Evolutionary conservation across 805 yeast genomes (phyloP), one percentile per base, ranked within the genome.

Genomic region (Maudiozyma bulderi): DNA sequence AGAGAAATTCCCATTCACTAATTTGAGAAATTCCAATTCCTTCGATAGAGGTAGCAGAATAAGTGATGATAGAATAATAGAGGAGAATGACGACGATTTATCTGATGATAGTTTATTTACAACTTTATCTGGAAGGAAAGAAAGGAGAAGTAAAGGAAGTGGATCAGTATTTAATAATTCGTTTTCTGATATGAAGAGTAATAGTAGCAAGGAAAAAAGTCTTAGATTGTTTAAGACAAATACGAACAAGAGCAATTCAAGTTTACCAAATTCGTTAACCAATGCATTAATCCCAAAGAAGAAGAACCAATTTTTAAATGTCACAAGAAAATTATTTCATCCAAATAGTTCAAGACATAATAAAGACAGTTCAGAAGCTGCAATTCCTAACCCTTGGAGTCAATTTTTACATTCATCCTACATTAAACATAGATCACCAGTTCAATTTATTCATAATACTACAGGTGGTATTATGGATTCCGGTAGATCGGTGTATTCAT

Each of bases 391-490:
- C 34, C 56, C 67, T 1, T 47, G 64, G 43, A 59, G 62, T 47
- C 63, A 60, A 50, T 62, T 64, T 54, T 50, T 64, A 33, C 67
- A 64, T 52, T 60, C 65, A 6, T 58, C 65, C 9, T 61, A 60
- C 42, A 57, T 55, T 15, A 62, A 59, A 43, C 67, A 64, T 48
- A 61, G 57, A 50, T 54, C 64, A 1, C 62, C 65, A 8, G 58
- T 64, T 5, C 63, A 64, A 40, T 62, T 62, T 45, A 57, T 60
- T 20, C 64, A 62, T 47, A 59, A 51, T 44, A 57, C 59, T 8
- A 56, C 51, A 14, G 54, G 54, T 29, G 56, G 53, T 31, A 41
- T 57, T 10, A 55, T 58, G 35, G 68, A 64, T 45, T 54, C 62
- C 2, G 59, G 58, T 2, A 64, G 51, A 48, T 57, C 67, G 1